Evolutionary conservation across 2,329 filamentous ascomycete species (phyloP).

Genomic region (Nannizziopsis arthrosporioides): DNA sequence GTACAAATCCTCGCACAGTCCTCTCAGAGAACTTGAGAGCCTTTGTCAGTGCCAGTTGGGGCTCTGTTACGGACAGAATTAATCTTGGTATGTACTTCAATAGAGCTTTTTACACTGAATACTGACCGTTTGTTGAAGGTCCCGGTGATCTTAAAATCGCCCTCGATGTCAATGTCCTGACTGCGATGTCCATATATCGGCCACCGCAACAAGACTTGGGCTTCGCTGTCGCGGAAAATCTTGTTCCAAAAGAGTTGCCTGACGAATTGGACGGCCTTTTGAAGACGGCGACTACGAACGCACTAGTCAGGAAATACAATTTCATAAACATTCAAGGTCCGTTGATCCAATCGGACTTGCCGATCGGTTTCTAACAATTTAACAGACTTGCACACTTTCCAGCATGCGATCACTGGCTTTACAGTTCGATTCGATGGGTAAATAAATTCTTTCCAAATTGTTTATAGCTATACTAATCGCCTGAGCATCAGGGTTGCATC

Average conservation of each 20-base stretch:
- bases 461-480: constrained; percentile 5
- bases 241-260: constrained; percentile 50
- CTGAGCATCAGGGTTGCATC: constrained; percentile 44
- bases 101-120: background rate
- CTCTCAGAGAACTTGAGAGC: constrained; percentile 66
- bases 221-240: constrained; percentile 58
- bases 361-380: constrained; percentile 12
- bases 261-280: constrained; percentile 54
- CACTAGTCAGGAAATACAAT: constrained; percentile 60
- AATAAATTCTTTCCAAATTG: constrained; percentile 11
- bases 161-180: constrained; percentile 51
- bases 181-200: constrained; percentile 55
- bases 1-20: constrained; percentile 54
- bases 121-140: constrained; percentile 24
- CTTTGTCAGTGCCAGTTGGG: constrained; percentile 61
- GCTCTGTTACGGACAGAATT: constrained; percentile 69
- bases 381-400: constrained; percentile 63
- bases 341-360: constrained; percentile 8
- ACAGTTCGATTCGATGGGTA: constrained; percentile 58
- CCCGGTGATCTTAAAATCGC: constrained; percentile 61
- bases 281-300: constrained; percentile 43
- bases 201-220: constrained; percentile 67
- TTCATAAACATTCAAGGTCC: constrained; percentile 46
- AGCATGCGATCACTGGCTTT: constrained; percentile 69
- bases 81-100: constrained; percentile 48